Percentiles rank a stretch among this genome's conserved stretches.
Evolutionary conservation across 768 basidiomycete genomes (phyloP).

Genomic region (Termitomyces sp.): DNA sequence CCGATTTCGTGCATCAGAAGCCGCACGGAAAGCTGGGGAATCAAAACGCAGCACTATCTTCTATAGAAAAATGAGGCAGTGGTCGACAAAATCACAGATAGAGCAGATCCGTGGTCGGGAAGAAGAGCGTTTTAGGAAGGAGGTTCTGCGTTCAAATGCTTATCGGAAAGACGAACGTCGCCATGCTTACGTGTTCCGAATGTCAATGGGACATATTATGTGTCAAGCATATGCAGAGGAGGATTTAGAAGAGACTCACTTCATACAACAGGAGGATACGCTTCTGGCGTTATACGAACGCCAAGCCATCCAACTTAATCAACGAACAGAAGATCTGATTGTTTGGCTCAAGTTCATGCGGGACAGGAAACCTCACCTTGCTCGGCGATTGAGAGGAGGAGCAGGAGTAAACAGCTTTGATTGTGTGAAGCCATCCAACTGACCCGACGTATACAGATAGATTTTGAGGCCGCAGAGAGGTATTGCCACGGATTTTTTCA

Average conservation of each 20-base stretch:
- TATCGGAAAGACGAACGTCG: neutral
- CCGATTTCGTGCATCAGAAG: neutral
- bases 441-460: too few species aligned
- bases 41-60: neutral
- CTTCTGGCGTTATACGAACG: neutral
- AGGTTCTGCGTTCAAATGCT: neutral
- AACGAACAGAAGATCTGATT: too few species aligned
- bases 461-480: too few species aligned
- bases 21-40: neutral
- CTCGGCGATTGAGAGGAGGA: too few species aligned
- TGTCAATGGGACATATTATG: neutral
- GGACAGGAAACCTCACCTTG: neutral
- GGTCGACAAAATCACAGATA: neutral
- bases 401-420: too few species aligned
- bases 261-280: neutral
- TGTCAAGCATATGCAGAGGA: neutral
- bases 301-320: neutral
- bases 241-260: neutral
- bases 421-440: too few species aligned
- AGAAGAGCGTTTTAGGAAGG: neutral
- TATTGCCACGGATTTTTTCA: neutral
- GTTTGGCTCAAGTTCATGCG: too few species aligned
- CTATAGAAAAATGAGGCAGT: neutral
- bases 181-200: neutral
- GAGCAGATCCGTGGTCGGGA: neutral